Percentiles rank a stretch among this genome's conserved stretches.
These are phyloP conservation scores for Sporothrix protearum DNA, from an alignment of 2,329 filamentous ascomycete genomes.

Conservation along the genomic window DNA sequence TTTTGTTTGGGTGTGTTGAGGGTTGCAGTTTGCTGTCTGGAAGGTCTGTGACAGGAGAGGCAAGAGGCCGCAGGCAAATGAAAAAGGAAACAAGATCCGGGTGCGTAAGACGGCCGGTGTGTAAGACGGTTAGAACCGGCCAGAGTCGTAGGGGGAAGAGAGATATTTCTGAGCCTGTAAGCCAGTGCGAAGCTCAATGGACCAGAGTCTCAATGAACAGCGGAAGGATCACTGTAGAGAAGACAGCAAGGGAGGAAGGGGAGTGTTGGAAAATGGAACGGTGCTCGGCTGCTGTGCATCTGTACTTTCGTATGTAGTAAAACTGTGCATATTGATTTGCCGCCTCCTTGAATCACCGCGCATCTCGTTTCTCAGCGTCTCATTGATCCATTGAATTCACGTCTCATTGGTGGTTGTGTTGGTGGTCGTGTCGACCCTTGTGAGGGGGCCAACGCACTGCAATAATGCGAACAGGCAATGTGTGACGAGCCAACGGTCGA, in stretches of 20 bases:
- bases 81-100: background rate
- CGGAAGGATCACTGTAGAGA: background rate
- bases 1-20: background rate
- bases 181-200: background rate
- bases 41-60: background rate
- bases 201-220: background rate
- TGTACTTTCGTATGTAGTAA: background rate
- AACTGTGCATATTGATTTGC: background rate
- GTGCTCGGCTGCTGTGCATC: constrained; percentile 2
- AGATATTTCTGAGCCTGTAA: background rate
- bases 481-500: background rate
- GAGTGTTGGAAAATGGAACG: background rate
- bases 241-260: background rate
- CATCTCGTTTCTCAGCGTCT: constrained; percentile 14
- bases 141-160: background rate
- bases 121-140: background rate
- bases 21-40: background rate
- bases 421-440: too few relatives aligned
- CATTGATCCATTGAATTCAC: constrained; percentile 8
- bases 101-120: background rate
- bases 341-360: background rate
- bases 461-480: too few relatives aligned
- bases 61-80: background rate
- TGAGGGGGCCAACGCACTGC: constrained; percentile 1
- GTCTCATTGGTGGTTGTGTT: background rate